Evolutionary conservation across 1,139 yeast genomes (phyloP), one percentile per base, ranked within the genome.

Genomic region (Candida tunisiensis): DNA sequence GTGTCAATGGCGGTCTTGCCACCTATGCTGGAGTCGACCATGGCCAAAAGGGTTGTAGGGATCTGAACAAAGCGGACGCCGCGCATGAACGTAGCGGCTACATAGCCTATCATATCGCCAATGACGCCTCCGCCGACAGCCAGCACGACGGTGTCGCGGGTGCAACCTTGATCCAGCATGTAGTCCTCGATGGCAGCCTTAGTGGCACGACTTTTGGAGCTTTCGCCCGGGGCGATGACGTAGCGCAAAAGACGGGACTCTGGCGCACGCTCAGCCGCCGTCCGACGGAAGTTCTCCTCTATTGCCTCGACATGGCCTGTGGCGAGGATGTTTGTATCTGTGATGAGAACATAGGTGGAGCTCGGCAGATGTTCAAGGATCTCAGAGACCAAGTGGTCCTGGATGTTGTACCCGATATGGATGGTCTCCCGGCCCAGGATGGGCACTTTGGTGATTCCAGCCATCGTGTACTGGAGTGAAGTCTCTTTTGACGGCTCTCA

Each of bases 51-150:
- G 25, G 93, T 78, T 4, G 98, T 88, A 27, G 99, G 99, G 21
- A 91, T 67, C 53, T 91, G 99, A 24, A 83, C 74, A 34, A 83
- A 80, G 37, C 94, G 67, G 11, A 91, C 93, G 30, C 99, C 99
- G 51, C 99, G 69, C 99, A 91, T 91, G 51, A 88, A 91, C 4
- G 98, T 88, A 16, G 98, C 92, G 12, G 98, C 98, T 27, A 88
- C 96, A 49, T 74, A 91, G 4, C 99, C 99, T 42, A 88, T 80
- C 98, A 91, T 88, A 48, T 91, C 99, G 31, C 99, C 99, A 54
- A 91, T 85, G 29, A 91, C 92, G 41, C 99, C 99, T 37, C 99
- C 99, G 34, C 98, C 99, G 34, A 91, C 70, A 4, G 99, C 99
- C 32, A 91, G 55, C 32, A 91, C 73, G 15, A 91, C 85, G 3